Conservation (phyloP, 208 protist genomes). For the Acanthamoeba royreba region DNA sequence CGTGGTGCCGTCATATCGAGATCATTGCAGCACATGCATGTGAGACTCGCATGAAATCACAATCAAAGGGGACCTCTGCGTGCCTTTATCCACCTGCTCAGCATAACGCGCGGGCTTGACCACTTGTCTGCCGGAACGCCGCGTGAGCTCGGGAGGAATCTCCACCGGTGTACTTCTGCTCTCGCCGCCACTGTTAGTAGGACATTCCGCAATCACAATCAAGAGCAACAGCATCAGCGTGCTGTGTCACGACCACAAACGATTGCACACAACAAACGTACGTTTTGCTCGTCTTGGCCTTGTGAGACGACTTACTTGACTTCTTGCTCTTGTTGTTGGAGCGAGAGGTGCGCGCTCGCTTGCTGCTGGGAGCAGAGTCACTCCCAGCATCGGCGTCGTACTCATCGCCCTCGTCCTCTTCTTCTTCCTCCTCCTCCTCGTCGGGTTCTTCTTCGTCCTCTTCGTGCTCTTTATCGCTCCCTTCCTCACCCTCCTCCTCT, state of each 20-base stretch:
- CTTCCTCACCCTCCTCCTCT: neutral
- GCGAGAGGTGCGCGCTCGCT: too few relatives aligned
- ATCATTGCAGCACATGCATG: neutral
- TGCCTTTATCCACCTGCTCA: conserved; percentile 4
- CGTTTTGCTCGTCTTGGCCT: neutral
- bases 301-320: neutral
- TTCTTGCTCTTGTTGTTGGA: neutral
- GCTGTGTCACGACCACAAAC: neutral
- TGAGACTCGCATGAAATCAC: neutral
- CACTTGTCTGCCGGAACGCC: neutral
- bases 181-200: neutral
- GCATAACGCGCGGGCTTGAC: neutral
- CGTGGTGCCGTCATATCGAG: too few relatives aligned
- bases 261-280: neutral
- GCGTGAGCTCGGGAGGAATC: neutral
- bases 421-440: neutral
- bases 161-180: neutral
- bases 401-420: neutral
- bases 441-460: neutral
- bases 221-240: neutral
- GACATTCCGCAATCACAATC: neutral
- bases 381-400: neutral
- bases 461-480: neutral
- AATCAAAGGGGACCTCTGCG: neutral
- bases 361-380: too few relatives aligned